These are phyloP conservation scores for Sabuloglossum arenarium DNA, from an alignment of 495 filamentous ascomycete species.

Conservation along the genomic window DNA sequence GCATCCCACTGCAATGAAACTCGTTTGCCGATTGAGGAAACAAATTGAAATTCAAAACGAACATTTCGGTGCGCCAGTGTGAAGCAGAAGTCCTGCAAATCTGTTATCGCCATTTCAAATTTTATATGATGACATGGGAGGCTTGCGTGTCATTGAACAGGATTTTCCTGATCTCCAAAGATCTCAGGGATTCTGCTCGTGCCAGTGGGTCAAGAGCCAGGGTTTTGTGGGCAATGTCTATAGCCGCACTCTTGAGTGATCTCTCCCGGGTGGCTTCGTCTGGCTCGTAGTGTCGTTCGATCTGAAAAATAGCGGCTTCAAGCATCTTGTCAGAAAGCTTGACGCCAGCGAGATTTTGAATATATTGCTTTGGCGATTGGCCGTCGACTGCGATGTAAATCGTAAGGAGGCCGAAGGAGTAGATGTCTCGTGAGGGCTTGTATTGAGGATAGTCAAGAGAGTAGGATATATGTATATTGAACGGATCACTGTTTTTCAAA, in stretches of 20 bases:
- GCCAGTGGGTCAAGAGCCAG: background rate
- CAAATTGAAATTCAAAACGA: background rate
- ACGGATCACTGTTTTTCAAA: background rate
- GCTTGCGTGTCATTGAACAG: background rate
- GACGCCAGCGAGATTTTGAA: background rate
- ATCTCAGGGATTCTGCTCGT: background rate
- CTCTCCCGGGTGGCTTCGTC: background rate
- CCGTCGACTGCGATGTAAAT: background rate
- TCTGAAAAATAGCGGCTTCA: background rate
- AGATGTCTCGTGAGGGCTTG: background rate
- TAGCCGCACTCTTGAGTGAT: background rate
- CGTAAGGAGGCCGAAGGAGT: background rate
- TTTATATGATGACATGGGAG: background rate
- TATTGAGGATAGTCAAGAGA: background rate
- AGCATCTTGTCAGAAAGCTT: background rate
- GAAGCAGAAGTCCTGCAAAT: background rate
- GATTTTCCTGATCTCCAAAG: background rate
- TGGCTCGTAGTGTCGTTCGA: background rate
- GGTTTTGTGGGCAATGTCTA: background rate
- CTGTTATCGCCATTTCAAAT: background rate
- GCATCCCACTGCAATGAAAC: background rate
- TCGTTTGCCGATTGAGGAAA: background rate
- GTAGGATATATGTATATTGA: background rate
- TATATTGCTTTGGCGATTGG: background rate
- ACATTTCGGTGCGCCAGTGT: background rate